Evolutionary conservation across 2,329 filamentous ascomycete species (phyloP).

Genomic region (Verticillium tricorpus): DNA sequence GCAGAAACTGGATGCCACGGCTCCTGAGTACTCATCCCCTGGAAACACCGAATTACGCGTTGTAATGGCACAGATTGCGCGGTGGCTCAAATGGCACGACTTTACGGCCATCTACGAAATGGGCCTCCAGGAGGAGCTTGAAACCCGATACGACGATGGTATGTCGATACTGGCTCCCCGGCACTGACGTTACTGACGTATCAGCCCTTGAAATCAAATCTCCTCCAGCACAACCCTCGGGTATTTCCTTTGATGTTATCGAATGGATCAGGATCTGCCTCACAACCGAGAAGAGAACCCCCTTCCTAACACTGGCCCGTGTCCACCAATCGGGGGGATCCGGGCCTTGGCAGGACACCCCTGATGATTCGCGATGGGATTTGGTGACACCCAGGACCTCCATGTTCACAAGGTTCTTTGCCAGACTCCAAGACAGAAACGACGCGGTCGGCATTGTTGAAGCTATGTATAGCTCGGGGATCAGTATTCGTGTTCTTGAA

Average conservation of each 20-base stretch:
- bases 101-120: constrained; percentile 47
- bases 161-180: constrained; percentile 12
- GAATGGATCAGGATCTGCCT: constrained; percentile 50
- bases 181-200: constrained; percentile 18
- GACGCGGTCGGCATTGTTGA: constrained; percentile 64
- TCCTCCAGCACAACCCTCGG: constrained; percentile 23
- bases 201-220: not conserved
- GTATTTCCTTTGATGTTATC: constrained; percentile 32
- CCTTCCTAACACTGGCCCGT: constrained; percentile 39
- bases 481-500: constrained; percentile 66
- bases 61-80: constrained; percentile 72
- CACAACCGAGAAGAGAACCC: constrained; percentile 26
- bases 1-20: constrained; percentile 68
- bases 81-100: constrained; percentile 71
- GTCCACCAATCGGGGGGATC: constrained; percentile 32
- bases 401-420: constrained; percentile 66
- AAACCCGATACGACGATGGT: constrained; percentile 35
- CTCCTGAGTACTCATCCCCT: constrained; percentile 37
- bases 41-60: constrained; percentile 56
- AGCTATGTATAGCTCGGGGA: constrained; percentile 65
- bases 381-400: constrained; percentile 60
- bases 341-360: constrained; percentile 27
- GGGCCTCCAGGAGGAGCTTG: constrained; percentile 45
- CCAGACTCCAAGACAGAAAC: constrained; percentile 45
- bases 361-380: constrained; percentile 37